phyloP scores from a whole-genome alignment of 2,329 filamentous ascomycete species.

The Aspergillus floridensis region DNA sequence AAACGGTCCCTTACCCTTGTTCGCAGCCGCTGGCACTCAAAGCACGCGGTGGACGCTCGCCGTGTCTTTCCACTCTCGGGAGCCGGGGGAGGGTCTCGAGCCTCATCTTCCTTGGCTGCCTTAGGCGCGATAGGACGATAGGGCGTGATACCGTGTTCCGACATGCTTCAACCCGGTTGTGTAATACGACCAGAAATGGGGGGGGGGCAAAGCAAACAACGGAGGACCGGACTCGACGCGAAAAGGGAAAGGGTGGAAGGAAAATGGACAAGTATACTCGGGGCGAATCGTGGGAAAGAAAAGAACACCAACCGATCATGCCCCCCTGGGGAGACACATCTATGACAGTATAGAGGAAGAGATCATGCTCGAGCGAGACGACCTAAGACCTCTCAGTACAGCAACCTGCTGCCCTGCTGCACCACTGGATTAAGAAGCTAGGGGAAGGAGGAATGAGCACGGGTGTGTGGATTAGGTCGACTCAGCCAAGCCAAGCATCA shows the following conservation, averaged over 20 bases:
- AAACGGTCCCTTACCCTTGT: slow-evolving; percentile 31
- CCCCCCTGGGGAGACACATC: slow-evolving; percentile 14
- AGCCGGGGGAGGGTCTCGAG: slow-evolving; percentile 15
- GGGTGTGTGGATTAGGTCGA: background rate
- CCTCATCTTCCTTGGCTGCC: slow-evolving; percentile 12
- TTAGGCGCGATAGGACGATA: slow-evolving; percentile 34
- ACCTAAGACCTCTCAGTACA: background rate
- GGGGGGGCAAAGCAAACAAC: background rate
- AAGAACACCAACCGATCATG: slow-evolving; percentile 11
- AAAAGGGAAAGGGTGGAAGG: slow-evolving; percentile 1
- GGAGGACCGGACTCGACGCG: background rate
- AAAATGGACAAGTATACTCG: slow-evolving; percentile 1
- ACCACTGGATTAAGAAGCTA: background rate
- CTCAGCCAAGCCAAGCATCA: background rate
- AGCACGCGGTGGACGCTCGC: slow-evolving; percentile 38
- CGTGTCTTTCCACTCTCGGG: slow-evolving; percentile 34
- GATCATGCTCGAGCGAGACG: slow-evolving; percentile 10
- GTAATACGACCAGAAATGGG: background rate
- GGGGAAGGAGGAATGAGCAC: background rate
- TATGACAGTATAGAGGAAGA: slow-evolving; percentile 4
- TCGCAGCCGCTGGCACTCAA: slow-evolving; percentile 37
- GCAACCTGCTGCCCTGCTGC: background rate
- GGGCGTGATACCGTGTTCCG: slow-evolving; percentile 25
- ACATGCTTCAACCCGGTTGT: slow-evolving; percentile 22
- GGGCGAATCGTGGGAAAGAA: background rate